A percentile compares a stretch with the other conserved stretches of the same genome.
Conservation (phyloP, 768 basidiomycete genomes). For the Gymnopilus junonius region DNA sequence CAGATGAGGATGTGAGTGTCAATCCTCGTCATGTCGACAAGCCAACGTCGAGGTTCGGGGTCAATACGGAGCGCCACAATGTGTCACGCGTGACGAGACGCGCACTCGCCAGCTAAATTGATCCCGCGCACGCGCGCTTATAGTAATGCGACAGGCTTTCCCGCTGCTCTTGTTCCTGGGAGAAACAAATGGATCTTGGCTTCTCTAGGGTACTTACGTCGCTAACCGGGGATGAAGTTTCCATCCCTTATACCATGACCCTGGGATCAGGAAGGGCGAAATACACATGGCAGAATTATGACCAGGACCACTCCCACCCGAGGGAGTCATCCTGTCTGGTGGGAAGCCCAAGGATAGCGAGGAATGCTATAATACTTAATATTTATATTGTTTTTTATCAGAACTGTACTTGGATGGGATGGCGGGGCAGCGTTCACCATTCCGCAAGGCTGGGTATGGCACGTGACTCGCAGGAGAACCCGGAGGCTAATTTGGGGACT, state of each 20-base stretch:
- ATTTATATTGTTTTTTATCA: background rate
- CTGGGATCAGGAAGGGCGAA: background rate
- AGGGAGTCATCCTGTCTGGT: background rate
- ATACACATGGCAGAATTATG: conserved; percentile 1
- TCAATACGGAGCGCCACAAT: background rate
- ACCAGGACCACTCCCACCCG: background rate
- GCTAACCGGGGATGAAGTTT: background rate
- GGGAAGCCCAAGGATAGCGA: background rate
- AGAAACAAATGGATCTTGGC: background rate
- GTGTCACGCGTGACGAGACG: conserved; percentile 1
- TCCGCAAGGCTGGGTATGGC: background rate
- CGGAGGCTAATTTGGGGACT: conserved; percentile 17
- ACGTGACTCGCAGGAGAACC: conserved; percentile 19
- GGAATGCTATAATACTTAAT: background rate
- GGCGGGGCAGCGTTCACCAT: background rate
- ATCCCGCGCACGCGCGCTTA: conserved; percentile 1
- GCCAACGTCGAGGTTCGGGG: background rate
- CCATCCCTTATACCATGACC: background rate
- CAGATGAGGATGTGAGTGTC: background rate
- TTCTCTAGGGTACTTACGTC: background rate
- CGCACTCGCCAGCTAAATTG: background rate
- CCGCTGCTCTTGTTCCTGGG: background rate
- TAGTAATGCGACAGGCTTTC: background rate
- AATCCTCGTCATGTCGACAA: background rate
- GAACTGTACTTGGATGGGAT: background rate